Evolutionary conservation across 176 grass and related monocot species (phyloP), one percentile per base, ranked within the genome.

Genomic region (Carex cristatella): DNA sequence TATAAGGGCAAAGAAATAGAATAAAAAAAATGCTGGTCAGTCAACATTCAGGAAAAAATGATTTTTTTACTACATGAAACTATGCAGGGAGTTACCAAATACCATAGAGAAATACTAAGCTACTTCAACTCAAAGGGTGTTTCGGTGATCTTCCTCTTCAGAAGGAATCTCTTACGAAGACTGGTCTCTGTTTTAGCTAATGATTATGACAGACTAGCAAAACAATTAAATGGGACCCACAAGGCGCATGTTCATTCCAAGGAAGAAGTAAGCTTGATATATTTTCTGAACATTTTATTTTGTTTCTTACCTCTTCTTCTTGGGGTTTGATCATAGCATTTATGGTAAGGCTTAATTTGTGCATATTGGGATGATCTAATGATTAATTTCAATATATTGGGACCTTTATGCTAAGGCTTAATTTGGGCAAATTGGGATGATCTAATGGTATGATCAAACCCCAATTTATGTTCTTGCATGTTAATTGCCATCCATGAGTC

Each of bases 161-260:
- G 95, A 84, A 95, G 88, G 69, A 98, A 98, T 82, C 88, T 90
- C 30, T 83, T 98, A 18, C 84, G 91, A 14, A 93, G 95, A 79
- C 83, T 98, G 84, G 85, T 98, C 72, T 98, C 95, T 85, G 80
- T 98, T 7, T 64, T 98, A 57, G 91, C 95, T 7, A 98, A 98
- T 38, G 91, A 98, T 71, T 98, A 93, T 64, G 95, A 98, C 84
- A 98, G 85, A 89, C 82, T 90, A 79, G 89, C 89, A 75, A 98
- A 95, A 86, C 93, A 95, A 81, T 68, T 98, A 51, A 98, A 98
- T 95, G 95, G 95, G 79, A 95, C 88, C 61, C 95, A 98, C 76
- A 98, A 98, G 86, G 92, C 95, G 63, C 95, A 98, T 35, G 93
- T 95, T 57, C 95, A 98, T 86, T 95, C 95, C 13, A 93, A 82